phyloP scores from a whole-genome alignment of 108 stramenopile species.

The Seminavis robusta region DNA sequence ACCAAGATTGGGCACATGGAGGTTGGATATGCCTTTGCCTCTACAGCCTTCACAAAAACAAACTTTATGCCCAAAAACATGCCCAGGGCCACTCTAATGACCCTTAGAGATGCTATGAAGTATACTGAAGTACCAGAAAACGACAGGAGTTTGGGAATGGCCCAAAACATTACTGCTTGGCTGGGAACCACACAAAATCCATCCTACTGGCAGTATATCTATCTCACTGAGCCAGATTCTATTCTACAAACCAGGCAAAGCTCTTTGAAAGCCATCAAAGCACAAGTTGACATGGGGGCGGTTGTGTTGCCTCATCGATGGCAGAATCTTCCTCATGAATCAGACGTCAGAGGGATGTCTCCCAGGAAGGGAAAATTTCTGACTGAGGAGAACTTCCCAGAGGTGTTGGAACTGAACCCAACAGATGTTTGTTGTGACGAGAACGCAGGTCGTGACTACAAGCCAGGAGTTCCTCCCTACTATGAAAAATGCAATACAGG shows the following conservation, averaged over 20 bases:
- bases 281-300: slow-evolving; percentile 18
- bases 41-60: background rate
- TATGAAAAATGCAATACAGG: no score
- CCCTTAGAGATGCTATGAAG: no score
- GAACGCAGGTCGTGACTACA: no score
- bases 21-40: no score
- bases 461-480: no score
- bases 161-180: no score
- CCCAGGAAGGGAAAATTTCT: background rate
- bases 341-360: slow-evolving; percentile 8
- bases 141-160: no score
- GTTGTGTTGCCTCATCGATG: slow-evolving; percentile 41
- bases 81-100: slow-evolving; percentile 1
- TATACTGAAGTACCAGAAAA: no score
- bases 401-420: background rate
- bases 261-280: slow-evolving; percentile 13
- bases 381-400: background rate
- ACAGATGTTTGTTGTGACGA: no score
- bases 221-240: slow-evolving; percentile 42
- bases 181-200: no score
- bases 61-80: background rate
- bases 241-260: slow-evolving; percentile 22
- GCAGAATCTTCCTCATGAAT: slow-evolving; percentile 38
- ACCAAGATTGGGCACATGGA: no score
- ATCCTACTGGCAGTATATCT: slow-evolving; percentile 45